These are phyloP conservation scores for Naganishia randhawae DNA, from an alignment of 768 basidiomycete species.

Conservation along the genomic window DNA sequence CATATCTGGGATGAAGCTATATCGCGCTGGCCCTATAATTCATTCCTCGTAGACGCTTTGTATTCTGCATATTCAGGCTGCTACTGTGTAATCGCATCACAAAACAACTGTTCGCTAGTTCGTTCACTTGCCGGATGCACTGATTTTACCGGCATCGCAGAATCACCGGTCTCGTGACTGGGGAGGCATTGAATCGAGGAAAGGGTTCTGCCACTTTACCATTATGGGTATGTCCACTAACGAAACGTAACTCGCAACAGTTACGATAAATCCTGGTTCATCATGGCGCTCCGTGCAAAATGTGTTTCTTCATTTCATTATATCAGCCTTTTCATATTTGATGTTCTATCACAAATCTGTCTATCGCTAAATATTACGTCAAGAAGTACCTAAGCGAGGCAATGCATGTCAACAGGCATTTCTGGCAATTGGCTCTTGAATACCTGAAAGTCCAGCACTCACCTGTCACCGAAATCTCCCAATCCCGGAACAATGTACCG, in stretches of 20 bases:
- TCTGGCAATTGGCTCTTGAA: not conserved
- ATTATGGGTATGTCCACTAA: too few relatives aligned
- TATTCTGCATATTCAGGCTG: not conserved
- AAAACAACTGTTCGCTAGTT: too few relatives aligned
- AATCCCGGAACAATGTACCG: constrained; percentile 87
- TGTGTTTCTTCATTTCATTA: not conserved
- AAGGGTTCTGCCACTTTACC: too few relatives aligned
- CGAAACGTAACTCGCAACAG: not conserved
- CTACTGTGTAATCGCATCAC: too few relatives aligned
- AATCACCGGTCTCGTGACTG: too few relatives aligned
- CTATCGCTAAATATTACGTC: not conserved
- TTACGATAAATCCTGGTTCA: not conserved
- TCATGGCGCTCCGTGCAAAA: not conserved
- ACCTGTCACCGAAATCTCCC: constrained; percentile 88
- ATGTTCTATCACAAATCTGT: not conserved
- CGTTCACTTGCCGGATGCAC: too few relatives aligned
- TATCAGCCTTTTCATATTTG: not conserved
- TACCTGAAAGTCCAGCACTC: not conserved
- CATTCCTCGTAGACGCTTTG: not conserved
- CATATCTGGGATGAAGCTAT: not conserved
- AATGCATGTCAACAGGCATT: not conserved
- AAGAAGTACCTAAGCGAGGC: constrained; percentile 14
- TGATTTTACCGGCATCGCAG: too few relatives aligned
- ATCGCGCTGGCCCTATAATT: constrained; percentile 8
- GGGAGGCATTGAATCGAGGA: too few relatives aligned